Evolutionary conservation across 352 stramenopile species (phyloP), one percentile per base, ranked within the genome.

Genomic region (Phytophthora meadii): DNA sequence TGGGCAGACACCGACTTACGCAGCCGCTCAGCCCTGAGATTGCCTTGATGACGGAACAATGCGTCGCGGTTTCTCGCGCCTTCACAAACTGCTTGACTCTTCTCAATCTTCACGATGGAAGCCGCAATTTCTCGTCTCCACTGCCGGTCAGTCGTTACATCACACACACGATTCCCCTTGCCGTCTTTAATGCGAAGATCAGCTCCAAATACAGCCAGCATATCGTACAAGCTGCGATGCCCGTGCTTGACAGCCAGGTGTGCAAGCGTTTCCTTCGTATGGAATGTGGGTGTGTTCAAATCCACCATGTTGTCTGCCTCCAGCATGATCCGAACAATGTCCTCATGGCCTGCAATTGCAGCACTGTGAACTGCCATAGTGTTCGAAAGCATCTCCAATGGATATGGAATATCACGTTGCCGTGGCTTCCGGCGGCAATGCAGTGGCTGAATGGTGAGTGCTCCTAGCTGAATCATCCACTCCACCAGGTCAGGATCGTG

Each of bases 401-500:
- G 24, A 34, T 11, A 27, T 17, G 15, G 39, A 7, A 49, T 19
- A 9, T 59, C 47, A 12, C 42, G 36, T 24, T 52, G 53, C 15
- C 19, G 32, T 15, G 32, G 56, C 3, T 57, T 19, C 1, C 53
- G 11, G 12, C 64, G 54, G 28, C 54, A 67, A 32, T 70, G 49
- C 10, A 64, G 30, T 0, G 63, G 54, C 39, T 76, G 53, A 32
- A 54, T 61, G 14, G 37, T 50, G 2, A 73, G 56, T 4, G 50
- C 61, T 12, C 55, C 67, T 34, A 81, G 72, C 15, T 81, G 65
- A 19, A 81, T 64, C 40, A 84, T 60, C 69, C 63, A 84, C 46
- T 84, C 72, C 0, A 77, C 60, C 3, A 78, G 64, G 0, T 53
- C 39, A 4, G 41, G 50, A 22, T 81, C 67, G 10, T 69, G 61